These are phyloP conservation scores for Globisporangium uncinulatum DNA, from an alignment of 352 stramenopile genomes.

Conservation along the genomic window DNA sequence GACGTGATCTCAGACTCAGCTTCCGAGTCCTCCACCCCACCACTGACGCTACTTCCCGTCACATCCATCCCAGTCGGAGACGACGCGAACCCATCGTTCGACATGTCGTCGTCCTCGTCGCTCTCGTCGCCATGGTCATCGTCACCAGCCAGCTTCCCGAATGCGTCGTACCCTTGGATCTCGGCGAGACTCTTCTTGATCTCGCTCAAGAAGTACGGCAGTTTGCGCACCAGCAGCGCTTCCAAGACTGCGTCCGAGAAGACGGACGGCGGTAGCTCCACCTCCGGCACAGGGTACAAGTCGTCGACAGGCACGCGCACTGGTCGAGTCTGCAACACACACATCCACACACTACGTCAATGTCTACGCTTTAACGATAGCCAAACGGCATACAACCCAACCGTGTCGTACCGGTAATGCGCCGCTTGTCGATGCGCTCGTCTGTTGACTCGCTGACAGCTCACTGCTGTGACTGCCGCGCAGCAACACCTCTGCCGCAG, in stretches of 20 bases:
- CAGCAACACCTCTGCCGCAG: conserved; percentile 72
- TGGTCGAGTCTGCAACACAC: conserved; percentile 43
- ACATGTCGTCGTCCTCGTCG: conserved; percentile 84
- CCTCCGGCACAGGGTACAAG: conserved; percentile 65
- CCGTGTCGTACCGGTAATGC: conserved; percentile 37
- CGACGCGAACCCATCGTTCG: conserved; percentile 67
- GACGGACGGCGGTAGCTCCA: conserved; percentile 57
- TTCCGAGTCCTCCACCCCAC: conserved; percentile 52
- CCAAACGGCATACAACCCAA: neutral
- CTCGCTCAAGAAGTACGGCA: conserved; percentile 73
- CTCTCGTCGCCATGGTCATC: conserved; percentile 42
- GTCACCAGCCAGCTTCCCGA: conserved; percentile 29
- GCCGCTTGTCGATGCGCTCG: conserved; percentile 19
- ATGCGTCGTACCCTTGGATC: conserved; percentile 38
- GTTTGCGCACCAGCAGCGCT: conserved; percentile 60
- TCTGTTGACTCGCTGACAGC: conserved; percentile 20
- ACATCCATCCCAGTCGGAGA: conserved; percentile 68
- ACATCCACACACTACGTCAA: neutral
- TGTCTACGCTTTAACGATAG: neutral
- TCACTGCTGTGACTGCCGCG: conserved; percentile 38
- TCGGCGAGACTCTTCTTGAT: conserved; percentile 68
- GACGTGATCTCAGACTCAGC: conserved; percentile 38
- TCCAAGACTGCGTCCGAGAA: conserved; percentile 71
- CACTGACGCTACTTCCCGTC: conserved; percentile 11
- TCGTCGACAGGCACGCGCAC: conserved; percentile 83